Percentiles rank a stretch among this genome's conserved stretches.
These are phyloP conservation scores for Naganishia cerealis DNA, from an alignment of 1,284 basidiomycete species.

Conservation along the genomic window DNA sequence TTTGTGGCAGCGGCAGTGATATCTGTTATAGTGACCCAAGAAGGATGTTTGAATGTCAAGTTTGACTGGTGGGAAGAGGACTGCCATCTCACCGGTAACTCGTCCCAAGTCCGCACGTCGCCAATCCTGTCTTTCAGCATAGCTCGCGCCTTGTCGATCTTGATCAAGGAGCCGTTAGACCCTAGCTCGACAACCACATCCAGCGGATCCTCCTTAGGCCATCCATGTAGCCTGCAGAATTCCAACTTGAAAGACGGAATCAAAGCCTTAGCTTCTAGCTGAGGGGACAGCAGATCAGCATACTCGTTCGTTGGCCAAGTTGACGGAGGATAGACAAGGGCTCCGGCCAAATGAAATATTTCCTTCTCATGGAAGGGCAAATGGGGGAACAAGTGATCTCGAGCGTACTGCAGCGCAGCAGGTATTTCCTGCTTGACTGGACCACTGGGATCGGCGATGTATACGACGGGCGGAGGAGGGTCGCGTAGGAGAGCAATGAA, in stretches of 20 bases:
- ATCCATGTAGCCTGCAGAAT: constrained; percentile 80
- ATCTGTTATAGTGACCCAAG: constrained; percentile 61
- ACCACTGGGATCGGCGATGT: constrained; percentile 40
- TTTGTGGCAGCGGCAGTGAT: constrained; percentile 82
- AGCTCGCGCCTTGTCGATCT: constrained; percentile 86
- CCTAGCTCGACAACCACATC: constrained; percentile 86
- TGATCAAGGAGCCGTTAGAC: constrained; percentile 78
- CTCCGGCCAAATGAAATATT: constrained; percentile 69
- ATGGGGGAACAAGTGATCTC: constrained; percentile 67
- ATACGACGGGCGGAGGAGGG: constrained; percentile 44
- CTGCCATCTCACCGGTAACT: constrained; percentile 70
- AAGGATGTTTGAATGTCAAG: not conserved
- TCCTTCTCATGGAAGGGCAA: constrained; percentile 65
- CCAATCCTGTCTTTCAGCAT: constrained; percentile 83
- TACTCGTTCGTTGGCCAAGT: constrained; percentile 70
- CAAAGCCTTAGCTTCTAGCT: constrained; percentile 67
- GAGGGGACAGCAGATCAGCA: constrained; percentile 66
- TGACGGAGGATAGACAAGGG: constrained; percentile 65
- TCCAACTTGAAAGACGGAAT: constrained; percentile 81
- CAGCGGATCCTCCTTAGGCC: constrained; percentile 83
- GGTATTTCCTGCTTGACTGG: constrained; percentile 29
- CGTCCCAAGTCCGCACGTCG: constrained; percentile 85
- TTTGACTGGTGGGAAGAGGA: not conserved
- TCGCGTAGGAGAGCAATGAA: constrained; percentile 71
- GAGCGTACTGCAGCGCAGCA: constrained; percentile 73